Conservation (phyloP, 495 filamentous ascomycete genomes). For the Ascobolus immersus region DNA sequence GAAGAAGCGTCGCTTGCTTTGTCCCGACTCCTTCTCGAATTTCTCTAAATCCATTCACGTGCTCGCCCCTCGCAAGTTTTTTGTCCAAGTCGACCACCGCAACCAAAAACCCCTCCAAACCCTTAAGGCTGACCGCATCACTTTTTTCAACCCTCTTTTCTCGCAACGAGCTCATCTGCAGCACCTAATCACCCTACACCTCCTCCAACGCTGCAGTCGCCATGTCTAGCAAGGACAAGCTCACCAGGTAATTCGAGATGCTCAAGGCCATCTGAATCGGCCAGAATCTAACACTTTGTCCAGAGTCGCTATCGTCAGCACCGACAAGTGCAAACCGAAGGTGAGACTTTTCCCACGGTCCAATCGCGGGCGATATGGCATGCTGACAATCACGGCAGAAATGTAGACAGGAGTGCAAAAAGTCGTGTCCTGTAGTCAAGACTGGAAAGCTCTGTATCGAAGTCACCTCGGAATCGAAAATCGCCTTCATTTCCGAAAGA, state of each 20-base stretch:
- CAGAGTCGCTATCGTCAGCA: conserved; percentile 93
- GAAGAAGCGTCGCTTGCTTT: too few species aligned
- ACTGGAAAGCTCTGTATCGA: conserved; percentile 95
- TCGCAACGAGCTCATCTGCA: too few species aligned
- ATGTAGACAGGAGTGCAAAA: conserved; percentile 97
- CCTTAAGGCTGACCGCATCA: too few species aligned
- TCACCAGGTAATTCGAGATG: conserved; percentile 1
- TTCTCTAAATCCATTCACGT: too few species aligned
- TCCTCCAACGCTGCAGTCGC: too few species aligned
- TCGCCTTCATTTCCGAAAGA: conserved; percentile 90
- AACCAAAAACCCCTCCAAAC: too few species aligned
- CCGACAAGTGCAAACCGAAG: conserved; percentile 99
- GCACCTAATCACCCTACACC: too few species aligned
- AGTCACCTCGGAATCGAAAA: conserved; percentile 67
- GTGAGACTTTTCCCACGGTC: conserved; percentile 20
- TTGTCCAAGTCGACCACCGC: too few species aligned
- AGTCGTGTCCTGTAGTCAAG: conserved; percentile 91
- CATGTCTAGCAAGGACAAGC: too few species aligned
- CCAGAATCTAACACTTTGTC: background rate
- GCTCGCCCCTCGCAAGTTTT: too few species aligned
- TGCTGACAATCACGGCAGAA: conserved; percentile 25
- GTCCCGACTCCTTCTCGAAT: too few species aligned
- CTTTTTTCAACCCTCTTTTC: too few species aligned
- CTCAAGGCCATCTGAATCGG: background rate
- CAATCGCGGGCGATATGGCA: background rate